phyloP scores from a whole-genome alignment of 768 basidiomycete genomes.

The Clavaria fumosa region DNA sequence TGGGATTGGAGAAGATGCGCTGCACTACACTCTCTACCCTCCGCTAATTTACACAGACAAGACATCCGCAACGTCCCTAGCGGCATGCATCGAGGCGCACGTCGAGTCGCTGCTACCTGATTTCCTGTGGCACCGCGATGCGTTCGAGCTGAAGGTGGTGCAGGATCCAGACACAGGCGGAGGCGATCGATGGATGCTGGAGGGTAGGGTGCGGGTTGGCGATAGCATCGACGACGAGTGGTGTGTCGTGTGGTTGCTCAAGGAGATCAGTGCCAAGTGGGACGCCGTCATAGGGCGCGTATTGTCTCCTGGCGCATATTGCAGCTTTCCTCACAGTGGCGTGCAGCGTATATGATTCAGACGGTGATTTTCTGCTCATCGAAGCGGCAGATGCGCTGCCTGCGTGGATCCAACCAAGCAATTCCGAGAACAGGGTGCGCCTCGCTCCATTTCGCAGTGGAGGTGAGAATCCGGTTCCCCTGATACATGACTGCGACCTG shows the following conservation, averaged over 20 bases:
- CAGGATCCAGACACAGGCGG: constrained; percentile 26
- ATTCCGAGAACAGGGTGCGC: constrained; percentile 86
- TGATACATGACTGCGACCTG: constrained; percentile 15
- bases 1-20: constrained; percentile 72
- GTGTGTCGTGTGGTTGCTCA: constrained; percentile 83
- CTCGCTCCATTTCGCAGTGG: constrained; percentile 19
- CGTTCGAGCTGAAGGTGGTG: constrained; percentile 62
- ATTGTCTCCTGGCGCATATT: no score
- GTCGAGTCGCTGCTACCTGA: constrained; percentile 38
- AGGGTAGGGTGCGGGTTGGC: constrained; percentile 82
- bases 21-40: constrained; percentile 64
- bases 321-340: not conserved
- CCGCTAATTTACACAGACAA: constrained; percentile 37
- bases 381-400: constrained; percentile 89
- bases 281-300: constrained; percentile 66
- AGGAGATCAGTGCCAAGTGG: constrained; percentile 62
- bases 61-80: constrained; percentile 45
- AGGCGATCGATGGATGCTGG: constrained; percentile 40
- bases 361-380: constrained; percentile 92
- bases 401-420: constrained; percentile 80
- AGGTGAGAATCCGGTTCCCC: constrained; percentile 7
- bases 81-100: constrained; percentile 46
- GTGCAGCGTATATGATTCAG: constrained; percentile 64
- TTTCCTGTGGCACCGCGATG: constrained; percentile 75
- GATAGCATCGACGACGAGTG: constrained; percentile 99